phyloP scores from a whole-genome alignment of 2,329 filamentous ascomycete genomes.

The Xylariaceae sp. region DNA sequence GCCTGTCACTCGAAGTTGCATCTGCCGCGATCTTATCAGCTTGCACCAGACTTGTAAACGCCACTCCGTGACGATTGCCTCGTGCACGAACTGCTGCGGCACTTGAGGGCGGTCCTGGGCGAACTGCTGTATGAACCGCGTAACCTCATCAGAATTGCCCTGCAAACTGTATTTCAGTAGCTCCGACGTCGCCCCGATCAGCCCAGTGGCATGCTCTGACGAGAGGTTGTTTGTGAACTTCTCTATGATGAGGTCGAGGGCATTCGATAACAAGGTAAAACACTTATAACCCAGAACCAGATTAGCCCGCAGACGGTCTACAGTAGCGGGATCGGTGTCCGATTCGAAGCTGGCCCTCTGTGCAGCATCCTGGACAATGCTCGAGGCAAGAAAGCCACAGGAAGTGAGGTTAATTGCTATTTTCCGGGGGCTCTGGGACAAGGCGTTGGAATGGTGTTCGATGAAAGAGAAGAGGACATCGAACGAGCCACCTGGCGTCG shows the following conservation, averaged over 20 bases:
- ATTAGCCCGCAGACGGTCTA: slow-evolving; percentile 30
- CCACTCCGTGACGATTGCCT: slow-evolving; percentile 59
- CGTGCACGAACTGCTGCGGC: slow-evolving; percentile 34
- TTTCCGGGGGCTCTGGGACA: slow-evolving; percentile 41
- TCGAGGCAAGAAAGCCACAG: slow-evolving; percentile 26
- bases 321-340: slow-evolving; percentile 10
- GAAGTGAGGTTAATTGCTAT: slow-evolving; percentile 39
- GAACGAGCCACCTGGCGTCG: slow-evolving; percentile 37
- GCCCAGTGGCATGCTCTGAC: slow-evolving; percentile 37
- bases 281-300: slow-evolving; percentile 38
- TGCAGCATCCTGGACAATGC: slow-evolving; percentile 28
- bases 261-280: slow-evolving; percentile 38
- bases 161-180: slow-evolving; percentile 40
- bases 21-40: slow-evolving; percentile 76
- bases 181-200: slow-evolving; percentile 38
- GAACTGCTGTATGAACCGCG: slow-evolving; percentile 30
- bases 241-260: slow-evolving; percentile 44
- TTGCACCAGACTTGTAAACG: slow-evolving; percentile 63
- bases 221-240: slow-evolving; percentile 50
- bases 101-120: slow-evolving; percentile 34
- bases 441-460: slow-evolving; percentile 34
- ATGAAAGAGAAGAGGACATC: slow-evolving; percentile 38
- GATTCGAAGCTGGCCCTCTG: slow-evolving; percentile 18
- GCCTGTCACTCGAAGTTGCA: slow-evolving; percentile 81
- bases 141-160: slow-evolving; percentile 33